These are phyloP conservation scores for Debaryomyces hansenii DNA, from an alignment of 805 yeast species.

Conservation along the genomic window DNA sequence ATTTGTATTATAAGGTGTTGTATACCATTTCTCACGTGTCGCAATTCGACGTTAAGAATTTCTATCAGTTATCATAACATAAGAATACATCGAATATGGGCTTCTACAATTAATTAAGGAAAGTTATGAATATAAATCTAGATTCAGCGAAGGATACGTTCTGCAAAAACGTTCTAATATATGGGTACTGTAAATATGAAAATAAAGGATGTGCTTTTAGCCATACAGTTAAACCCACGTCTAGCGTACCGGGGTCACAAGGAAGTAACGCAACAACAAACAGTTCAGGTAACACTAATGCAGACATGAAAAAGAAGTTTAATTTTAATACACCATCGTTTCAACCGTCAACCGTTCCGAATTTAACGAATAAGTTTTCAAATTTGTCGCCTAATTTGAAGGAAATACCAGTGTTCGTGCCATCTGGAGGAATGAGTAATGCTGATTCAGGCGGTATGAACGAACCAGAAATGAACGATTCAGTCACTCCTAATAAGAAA, in stretches of 20 bases:
- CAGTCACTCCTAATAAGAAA: constrained; percentile 15
- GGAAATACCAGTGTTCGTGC: constrained; percentile 51
- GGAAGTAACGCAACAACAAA: constrained; percentile 5
- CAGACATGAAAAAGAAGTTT: constrained; percentile 32
- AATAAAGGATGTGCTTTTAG: constrained; percentile 84
- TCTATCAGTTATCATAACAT: no score
- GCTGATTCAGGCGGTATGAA: background rate
- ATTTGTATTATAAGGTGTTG: no score
- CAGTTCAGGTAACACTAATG: constrained; percentile 13
- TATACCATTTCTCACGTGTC: no score
- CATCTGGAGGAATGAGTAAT: constrained; percentile 22
- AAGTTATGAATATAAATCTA: constrained; percentile 37
- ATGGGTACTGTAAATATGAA: constrained; percentile 86
- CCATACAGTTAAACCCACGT: constrained; percentile 47
- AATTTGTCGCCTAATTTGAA: constrained; percentile 49
- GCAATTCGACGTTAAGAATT: no score
- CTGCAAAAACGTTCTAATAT: constrained; percentile 79
- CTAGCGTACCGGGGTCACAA: background rate
- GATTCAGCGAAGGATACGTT: constrained; percentile 73
- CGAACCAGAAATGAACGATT: background rate
- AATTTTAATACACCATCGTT: constrained; percentile 44
- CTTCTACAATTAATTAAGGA: background rate
- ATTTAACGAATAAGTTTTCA: constrained; percentile 36
- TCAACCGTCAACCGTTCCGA: constrained; percentile 36
- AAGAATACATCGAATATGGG: no score